A percentile compares a stretch with the other conserved stretches of the same genome.
Conservation (phyloP, 1,284 basidiomycete species). For the Phlebopus sp. region DNA sequence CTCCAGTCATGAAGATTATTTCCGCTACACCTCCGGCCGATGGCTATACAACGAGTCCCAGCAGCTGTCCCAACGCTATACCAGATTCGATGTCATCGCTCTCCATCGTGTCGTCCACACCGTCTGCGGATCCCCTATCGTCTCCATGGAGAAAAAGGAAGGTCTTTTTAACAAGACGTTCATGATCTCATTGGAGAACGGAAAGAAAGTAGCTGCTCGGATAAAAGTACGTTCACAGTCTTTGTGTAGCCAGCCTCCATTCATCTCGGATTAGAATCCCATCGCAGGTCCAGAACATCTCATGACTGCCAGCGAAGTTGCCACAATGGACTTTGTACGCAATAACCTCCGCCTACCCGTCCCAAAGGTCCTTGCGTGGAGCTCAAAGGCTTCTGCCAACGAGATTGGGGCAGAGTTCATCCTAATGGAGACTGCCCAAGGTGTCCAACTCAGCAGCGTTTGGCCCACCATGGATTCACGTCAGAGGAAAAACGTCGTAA, state of each 20-base stretch:
- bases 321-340: slow-evolving; percentile 33
- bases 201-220: slow-evolving; percentile 14
- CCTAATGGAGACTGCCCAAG: slow-evolving; percentile 26
- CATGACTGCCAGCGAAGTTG: slow-evolving; percentile 34
- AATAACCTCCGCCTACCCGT: slow-evolving; percentile 26
- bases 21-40: slow-evolving; percentile 19
- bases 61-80: slow-evolving; percentile 15
- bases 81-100: slow-evolving; percentile 13
- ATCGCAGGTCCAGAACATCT: slow-evolving; percentile 29
- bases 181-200: slow-evolving; percentile 17
- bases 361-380: slow-evolving; percentile 32
- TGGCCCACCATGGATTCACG: slow-evolving; percentile 13
- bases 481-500: slow-evolving; percentile 10
- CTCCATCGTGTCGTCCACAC: slow-evolving; percentile 8
- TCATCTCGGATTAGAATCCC: slow-evolving; percentile 12
- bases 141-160: slow-evolving; percentile 17
- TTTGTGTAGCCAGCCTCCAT: background rate
- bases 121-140: slow-evolving; percentile 7
- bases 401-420: slow-evolving; percentile 32
- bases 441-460: slow-evolving; percentile 17
- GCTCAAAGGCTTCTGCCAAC: slow-evolving; percentile 16
- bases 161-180: slow-evolving; percentile 20
- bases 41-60: slow-evolving; percentile 23
- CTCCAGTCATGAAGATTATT: slow-evolving; percentile 9
- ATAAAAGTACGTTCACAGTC: slow-evolving; percentile 9